Evolutionary conservation across 176 grass and related monocot species (phyloP), one percentile per base, ranked within the genome.

Genomic region (Carex cristatella): DNA sequence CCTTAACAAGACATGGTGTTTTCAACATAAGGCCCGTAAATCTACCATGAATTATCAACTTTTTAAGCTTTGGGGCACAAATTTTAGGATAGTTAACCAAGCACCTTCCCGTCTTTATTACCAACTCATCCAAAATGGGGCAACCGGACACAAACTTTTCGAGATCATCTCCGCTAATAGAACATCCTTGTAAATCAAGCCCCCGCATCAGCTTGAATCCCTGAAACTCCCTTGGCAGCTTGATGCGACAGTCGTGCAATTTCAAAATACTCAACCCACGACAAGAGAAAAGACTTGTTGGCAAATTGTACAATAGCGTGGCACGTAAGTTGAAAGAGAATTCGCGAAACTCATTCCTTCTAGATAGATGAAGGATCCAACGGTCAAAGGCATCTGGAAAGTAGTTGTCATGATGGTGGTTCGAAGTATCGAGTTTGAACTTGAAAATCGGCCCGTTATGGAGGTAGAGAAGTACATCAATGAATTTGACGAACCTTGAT

Each of bases 1-100:
- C 79, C 32, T 63, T 81, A 27, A 62, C 79, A 81, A 81, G 79
- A 19, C 57, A 63, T 11, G 79, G 79, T 28, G 79, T 81, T 81
- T 61, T 81, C 59, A 81, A 61, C 8, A 27, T 0, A 18, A 81
- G 59, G 59, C 37, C 62, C n/a, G 3, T 16, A 63, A 81, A 81
- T 40, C 18, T 63, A 42, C 79, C 59, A 44, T 81, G 57, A 62
- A 81, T n/a, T 31, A 63, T 42, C 5, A 81, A 81, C 54, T 59
- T 61, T 44, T 38, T 23, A 63, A 81, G 79, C 15, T 63, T 81
- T 27, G 79, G 57, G n/a, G 57, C 79, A 62, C 9, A 38, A 63
- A 81, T 81, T 13, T 61, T 63, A 19, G 19, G 49, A 55, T 54
- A 40, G 66, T 38, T 16, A 69, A 40, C 1, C 66, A 33, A 37